Base-by-base conservation (phyloP, 768 basidiomycete genomes). In the Lentinula guzmanii region DNA sequence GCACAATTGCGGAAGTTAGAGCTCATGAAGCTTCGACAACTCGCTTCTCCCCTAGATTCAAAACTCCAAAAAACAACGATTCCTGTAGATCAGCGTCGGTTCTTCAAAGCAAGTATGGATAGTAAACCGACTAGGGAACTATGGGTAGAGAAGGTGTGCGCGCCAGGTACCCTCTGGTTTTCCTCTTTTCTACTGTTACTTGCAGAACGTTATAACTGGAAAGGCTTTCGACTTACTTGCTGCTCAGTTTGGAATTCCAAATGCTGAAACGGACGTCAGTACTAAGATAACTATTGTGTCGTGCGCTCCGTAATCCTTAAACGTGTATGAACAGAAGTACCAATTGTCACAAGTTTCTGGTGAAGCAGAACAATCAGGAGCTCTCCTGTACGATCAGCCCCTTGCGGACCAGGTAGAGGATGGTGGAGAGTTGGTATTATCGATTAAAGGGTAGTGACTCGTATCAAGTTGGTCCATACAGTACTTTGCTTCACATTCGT, bases 1-100 rank as follows among this genome's bases (percentile, higher is more conserved):
- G 82, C 79, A 1, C 82, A 84, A 63, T 70, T 78, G 62, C 78
- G 79, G 60, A 84, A 83, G 65, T 68, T 91, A 16, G 82, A 86
- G 66, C 68, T 86, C 5, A 89, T 93, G 81, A 90, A 85, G 68
- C 81, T 93, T 80, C 84, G 86, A 58, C 90, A 89, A 68, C 79
- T 76, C 42, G 92, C 92, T 10, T 65, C 75, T 45, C 82, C 90
- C 2, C 83, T 76, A 7, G 85, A 92, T 66, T 77, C 82, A 18
- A 84, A 80, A 66, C 85, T 87, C 67, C 80, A 74, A 56, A 57
- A 71, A 1, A 74, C 77, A 10, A 71, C 74, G 15, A 70, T 84
- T 1, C 74, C 84, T 13, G 67, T 83, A 48, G 80, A 82, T 24
- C 78, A 89, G 61, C 81, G 90, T 24, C 65, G 89, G 45, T 82